Evolutionary conservation across 331 rosid genomes (phyloP), one percentile per base, ranked within the genome.

Genomic region (Erythrophleum ivorense): DNA sequence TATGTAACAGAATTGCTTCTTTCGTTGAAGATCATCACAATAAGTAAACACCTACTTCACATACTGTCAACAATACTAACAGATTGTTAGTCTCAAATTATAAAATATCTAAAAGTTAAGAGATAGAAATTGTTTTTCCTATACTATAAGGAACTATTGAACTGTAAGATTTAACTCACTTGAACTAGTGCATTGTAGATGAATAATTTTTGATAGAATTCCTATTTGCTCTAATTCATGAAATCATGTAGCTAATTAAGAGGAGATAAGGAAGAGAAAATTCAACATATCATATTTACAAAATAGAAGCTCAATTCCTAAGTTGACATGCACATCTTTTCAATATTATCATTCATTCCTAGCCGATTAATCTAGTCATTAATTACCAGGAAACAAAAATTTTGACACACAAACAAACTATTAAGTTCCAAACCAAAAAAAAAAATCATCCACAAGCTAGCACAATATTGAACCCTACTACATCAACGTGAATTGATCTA

Each of bases 1-100:
- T 75, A 96, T 91, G 90, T 94, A 96, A 80, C 98, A 92, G 66
- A 96, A 91, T 60, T 96, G 99, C 92, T 90, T 94, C 89, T 92
- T 90, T 34, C 87, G 85, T 71, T 78, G 87, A 81, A 90, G 68
- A 89, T 92, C 95, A 16, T 84, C 85, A 85, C 99, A 96, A 43
- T 93, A 82, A 84, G 90, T 84, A 70, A 92, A 96, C 50, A 94
- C 83, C 73, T 91, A 91, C 88, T 83, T 88, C 82, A 94, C 89
- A 81, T 96, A 80, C 99, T 96, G 97, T 84, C 78, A 83, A 66
- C 74, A 84, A 73, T 62, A 86, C 40, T 24, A 2, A 19, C 15
- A 24, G 38, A 59, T 85, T 74, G 84, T 95, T 88, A 87, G 78
- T 72, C 76, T 81, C 49, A 81, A 40, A 81, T 59, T 48, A 41